Evolutionary conservation across 768 basidiomycete species (phyloP), one percentile per base, ranked within the genome.

Genomic region (Amyloporia xantha): DNA sequence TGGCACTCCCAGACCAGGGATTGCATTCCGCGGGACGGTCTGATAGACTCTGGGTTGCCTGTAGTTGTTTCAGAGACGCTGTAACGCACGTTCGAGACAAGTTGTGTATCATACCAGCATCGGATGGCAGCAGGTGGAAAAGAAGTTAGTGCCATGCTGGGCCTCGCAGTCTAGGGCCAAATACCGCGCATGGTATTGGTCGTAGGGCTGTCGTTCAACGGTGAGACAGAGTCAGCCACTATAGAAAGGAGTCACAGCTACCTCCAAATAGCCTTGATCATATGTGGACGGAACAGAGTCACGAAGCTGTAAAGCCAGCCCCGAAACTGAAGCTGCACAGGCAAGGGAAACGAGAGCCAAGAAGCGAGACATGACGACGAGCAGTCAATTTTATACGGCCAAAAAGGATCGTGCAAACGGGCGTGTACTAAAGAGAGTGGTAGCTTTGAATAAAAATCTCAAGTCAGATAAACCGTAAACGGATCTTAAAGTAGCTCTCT

Each of bases 61-160:
- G 41, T n/a, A 37, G 15, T 54, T 44, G 13, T 28, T 24, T 24
- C 12, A 38, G 26, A 15, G n/a, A 9, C 33, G 9, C 33, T n/a
- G 33, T 9, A 35, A 35, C 10, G n/a, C 33, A 35, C 40, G 11
- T n/a, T n/a, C n/a, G n/a, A n/a, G n/a, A n/a, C n/a, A n/a, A n/a
- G n/a, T n/a, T n/a, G n/a, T n/a, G n/a, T n/a, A n/a, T n/a, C 73
- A 35, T 61, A 82, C 82, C 59, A 82, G 69, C 51, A 86, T 68
- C 50, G 86, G 82, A 62, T 80, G 80, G 72, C 87, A 86, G 62
- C 90, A 91, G 24, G 59, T 48, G 47, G 79, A 70, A 64, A 86
- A 90, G 70, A 83, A 84, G 7, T 44, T 0, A 11, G 56, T 60
- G 46, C 49, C 45, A 54, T 75, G 72, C 57, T 74, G 57, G 40